Conservation (phyloP, 768 basidiomycete genomes). For the Sistotremastrum niveocremeum region DNA sequence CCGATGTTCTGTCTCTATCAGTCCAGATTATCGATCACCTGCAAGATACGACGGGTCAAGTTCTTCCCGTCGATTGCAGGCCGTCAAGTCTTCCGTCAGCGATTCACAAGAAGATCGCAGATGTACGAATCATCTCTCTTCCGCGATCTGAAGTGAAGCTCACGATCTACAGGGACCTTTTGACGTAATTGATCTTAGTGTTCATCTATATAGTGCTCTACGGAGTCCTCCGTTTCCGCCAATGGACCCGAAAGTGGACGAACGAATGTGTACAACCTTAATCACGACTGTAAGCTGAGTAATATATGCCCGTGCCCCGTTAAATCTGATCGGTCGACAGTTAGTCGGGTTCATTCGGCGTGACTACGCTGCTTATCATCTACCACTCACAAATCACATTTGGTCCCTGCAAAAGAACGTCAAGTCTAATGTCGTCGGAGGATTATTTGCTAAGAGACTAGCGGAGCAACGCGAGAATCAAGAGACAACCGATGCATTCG, state of each 20-base stretch:
- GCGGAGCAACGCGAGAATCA: conserved; percentile 30
- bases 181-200: conserved; percentile 46
- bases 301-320: no score
- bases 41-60: no score
- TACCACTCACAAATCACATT: conserved; percentile 65
- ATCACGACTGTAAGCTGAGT: no score
- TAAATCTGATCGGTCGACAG: no score
- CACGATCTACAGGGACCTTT: conserved; percentile 26
- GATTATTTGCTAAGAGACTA: conserved; percentile 55
- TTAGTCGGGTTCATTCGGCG: conserved; percentile 43
- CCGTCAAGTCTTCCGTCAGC: no score
- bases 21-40: no score
- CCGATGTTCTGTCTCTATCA: no score
- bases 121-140: no score
- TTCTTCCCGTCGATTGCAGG: no score
- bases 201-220: conserved; percentile 42
- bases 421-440: conserved; percentile 34
- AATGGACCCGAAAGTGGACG: conserved; percentile 41
- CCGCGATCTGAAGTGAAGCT: no score
- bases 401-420: conserved; percentile 72
- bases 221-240: conserved; percentile 35
- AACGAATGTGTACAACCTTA: conserved; percentile 18
- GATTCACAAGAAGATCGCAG: no score
- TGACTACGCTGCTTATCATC: conserved; percentile 58
- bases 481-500: conserved; percentile 43